Evolutionary conservation across 163 green algal genomes (phyloP).

Genomic region (Picocystis sp.): DNA sequence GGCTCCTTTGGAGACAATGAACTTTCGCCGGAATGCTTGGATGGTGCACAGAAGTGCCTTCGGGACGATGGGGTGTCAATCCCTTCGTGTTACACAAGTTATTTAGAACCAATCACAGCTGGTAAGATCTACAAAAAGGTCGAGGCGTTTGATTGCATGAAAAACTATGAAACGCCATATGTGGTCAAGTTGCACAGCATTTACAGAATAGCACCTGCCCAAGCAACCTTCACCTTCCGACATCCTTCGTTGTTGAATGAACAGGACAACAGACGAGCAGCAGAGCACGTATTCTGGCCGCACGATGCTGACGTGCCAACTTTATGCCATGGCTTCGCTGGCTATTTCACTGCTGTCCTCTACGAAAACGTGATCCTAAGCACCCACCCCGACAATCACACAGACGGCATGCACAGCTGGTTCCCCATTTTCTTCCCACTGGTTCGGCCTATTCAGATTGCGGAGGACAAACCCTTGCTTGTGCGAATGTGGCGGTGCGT

Average conservation of each 20-base stretch:
- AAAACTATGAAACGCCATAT: constrained; percentile 90
- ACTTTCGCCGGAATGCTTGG: constrained; percentile 91
- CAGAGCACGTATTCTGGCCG: constrained; percentile 7
- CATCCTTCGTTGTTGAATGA: constrained; percentile 38
- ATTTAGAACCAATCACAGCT: constrained; percentile 68
- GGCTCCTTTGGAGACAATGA: constrained; percentile 98
- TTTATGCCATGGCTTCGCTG: constrained; percentile 60
- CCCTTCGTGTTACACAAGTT: constrained; percentile 31
- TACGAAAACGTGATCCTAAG: constrained; percentile 68
- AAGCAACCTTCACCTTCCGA: constrained; percentile 71
- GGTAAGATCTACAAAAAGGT: constrained; percentile 42
- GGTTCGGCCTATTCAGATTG: constrained; percentile 40
- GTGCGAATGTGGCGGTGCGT: constrained; percentile 72
- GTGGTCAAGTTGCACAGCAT: constrained; percentile 83
- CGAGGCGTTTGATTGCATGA: constrained; percentile 59
- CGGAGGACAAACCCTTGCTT: constrained; percentile 29
- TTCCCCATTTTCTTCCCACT: constrained; percentile 92
- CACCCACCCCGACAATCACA: constrained; percentile 79
- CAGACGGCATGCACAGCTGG: constrained; percentile 81
- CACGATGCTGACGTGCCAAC: constrained; percentile 19
- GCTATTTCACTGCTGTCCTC: constrained; percentile 88
- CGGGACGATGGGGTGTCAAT: constrained; percentile 29
- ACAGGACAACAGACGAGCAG: constrained; percentile 4
- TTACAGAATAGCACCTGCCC: constrained; percentile 29
- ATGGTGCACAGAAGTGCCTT: constrained; percentile 88